Percentiles rank a stretch among this genome's conserved stretches.
Conservation (phyloP, 805 yeast species). For the Pichia cephalocereana region DNA sequence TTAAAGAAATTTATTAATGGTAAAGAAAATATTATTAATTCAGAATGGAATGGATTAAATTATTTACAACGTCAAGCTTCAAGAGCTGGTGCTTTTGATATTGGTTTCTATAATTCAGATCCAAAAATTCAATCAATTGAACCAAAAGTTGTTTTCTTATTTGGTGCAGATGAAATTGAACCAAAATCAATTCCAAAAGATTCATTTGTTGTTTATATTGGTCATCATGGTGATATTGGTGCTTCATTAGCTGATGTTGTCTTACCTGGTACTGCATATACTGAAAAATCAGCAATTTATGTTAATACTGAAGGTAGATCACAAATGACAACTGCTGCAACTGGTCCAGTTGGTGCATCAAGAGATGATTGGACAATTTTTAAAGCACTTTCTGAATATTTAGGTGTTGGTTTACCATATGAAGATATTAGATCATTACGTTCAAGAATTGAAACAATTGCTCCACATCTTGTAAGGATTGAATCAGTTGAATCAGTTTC, state of each 20-base stretch:
- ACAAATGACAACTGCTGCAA: conserved; percentile 78
- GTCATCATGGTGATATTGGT: conserved; percentile 87
- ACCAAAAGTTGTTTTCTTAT: conserved; percentile 70
- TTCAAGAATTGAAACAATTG: conserved; percentile 61
- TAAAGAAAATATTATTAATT: conserved; percentile 50
- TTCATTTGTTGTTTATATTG: conserved; percentile 83
- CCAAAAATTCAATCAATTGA: conserved; percentile 37
- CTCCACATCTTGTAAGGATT: conserved; percentile 72
- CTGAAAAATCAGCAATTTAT: conserved; percentile 77
- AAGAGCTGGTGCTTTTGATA: conserved; percentile 79
- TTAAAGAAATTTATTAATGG: conserved; percentile 53
- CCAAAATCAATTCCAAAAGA: conserved; percentile 67
- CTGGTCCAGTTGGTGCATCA: conserved; percentile 80
- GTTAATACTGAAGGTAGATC: conserved; percentile 89
- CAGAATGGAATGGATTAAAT: conserved; percentile 76
- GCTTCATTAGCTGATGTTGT: conserved; percentile 84
- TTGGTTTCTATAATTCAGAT: conserved; percentile 56
- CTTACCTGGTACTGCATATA: conserved; percentile 81
- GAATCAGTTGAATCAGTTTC: conserved; percentile 67
- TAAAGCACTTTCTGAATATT: conserved; percentile 73
- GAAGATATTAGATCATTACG: conserved; percentile 64
- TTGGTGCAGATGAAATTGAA: conserved; percentile 76
- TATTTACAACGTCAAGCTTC: conserved; percentile 78
- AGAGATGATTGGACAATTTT: conserved; percentile 89
- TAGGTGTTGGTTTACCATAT: conserved; percentile 63